Evolutionary conservation across 768 basidiomycete species (phyloP).

Genomic region (Leccinum boreale): DNA sequence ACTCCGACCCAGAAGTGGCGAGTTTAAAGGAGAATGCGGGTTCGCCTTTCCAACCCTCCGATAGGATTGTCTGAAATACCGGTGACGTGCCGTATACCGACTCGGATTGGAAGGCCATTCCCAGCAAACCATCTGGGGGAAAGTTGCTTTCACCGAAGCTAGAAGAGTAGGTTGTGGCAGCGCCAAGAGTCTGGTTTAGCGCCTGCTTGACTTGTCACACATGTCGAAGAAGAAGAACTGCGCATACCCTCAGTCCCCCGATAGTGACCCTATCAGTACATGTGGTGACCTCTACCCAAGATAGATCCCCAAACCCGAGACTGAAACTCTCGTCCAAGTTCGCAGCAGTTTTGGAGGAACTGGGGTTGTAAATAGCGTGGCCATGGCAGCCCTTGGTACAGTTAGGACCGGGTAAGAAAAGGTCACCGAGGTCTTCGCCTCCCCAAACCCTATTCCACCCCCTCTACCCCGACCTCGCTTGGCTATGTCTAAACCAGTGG

Average conservation of each 20-base stretch:
- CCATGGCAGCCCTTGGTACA: constrained; percentile 25
- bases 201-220: constrained; percentile 9
- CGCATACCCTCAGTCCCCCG: constrained; percentile 1
- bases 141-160: background rate
- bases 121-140: constrained; percentile 28
- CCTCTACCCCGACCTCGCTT: too few species aligned
- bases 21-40: constrained; percentile 49
- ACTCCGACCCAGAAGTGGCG: constrained; percentile 38
- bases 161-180: constrained; percentile 6
- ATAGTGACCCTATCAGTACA: constrained; percentile 7
- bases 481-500: too few species aligned
- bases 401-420: constrained; percentile 23
- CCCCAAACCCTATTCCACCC: too few species aligned
- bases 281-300: background rate
- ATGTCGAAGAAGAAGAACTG: background rate
- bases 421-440: constrained; percentile 17
- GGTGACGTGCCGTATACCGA: constrained; percentile 33
- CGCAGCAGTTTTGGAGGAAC: constrained; percentile 2
- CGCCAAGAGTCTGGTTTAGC: constrained; percentile 8
- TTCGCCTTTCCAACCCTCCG: constrained; percentile 29
- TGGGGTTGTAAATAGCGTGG: constrained; percentile 33
- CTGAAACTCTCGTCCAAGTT: background rate
- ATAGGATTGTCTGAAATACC: constrained; percentile 40
- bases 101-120: constrained; percentile 41
- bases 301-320: background rate